Conservation (phyloP, 176 grass and related monocot genomes). For the Eleusine coracana region DNA sequence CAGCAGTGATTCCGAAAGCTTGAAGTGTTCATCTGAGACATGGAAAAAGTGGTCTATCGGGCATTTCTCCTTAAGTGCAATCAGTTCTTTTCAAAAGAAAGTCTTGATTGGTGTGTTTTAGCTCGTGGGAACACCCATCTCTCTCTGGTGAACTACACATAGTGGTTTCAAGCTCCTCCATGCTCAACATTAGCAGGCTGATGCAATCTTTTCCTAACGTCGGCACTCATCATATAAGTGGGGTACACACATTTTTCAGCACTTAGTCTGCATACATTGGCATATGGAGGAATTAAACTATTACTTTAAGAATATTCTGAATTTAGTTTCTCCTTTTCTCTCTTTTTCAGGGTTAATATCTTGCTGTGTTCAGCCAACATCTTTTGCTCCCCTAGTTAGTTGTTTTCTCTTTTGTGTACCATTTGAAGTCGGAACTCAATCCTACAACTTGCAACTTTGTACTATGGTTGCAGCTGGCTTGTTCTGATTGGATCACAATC, state of each 20-base stretch:
- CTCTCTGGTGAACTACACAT: constrained; percentile 83
- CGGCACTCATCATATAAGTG: constrained; percentile 43
- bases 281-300: constrained; percentile 27
- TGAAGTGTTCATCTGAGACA: constrained; percentile 61
- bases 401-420: constrained; percentile 38
- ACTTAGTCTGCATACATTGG: neutral
- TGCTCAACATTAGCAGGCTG: constrained; percentile 58
- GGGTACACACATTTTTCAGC: constrained; percentile 29
- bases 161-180: constrained; percentile 50
- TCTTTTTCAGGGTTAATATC: constrained; percentile 55
- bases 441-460: constrained; percentile 32
- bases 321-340: constrained; percentile 3
- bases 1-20: constrained; percentile 47
- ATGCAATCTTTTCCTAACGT: constrained; percentile 51
- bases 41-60: constrained; percentile 63
- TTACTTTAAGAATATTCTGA: constrained; percentile 37
- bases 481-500: constrained; percentile 29
- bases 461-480: constrained; percentile 25
- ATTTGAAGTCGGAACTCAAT: constrained; percentile 44
- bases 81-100: constrained; percentile 61
- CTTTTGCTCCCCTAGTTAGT: constrained; percentile 52
- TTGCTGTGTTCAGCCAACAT: constrained; percentile 34
- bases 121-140: constrained; percentile 59
- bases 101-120: constrained; percentile 56
- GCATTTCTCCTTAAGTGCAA: constrained; percentile 50